Evolutionary conservation across 2,329 filamentous ascomycete species (phyloP), one percentile per base, ranked within the genome.

Genomic region (Lomentospora prolificans): DNA sequence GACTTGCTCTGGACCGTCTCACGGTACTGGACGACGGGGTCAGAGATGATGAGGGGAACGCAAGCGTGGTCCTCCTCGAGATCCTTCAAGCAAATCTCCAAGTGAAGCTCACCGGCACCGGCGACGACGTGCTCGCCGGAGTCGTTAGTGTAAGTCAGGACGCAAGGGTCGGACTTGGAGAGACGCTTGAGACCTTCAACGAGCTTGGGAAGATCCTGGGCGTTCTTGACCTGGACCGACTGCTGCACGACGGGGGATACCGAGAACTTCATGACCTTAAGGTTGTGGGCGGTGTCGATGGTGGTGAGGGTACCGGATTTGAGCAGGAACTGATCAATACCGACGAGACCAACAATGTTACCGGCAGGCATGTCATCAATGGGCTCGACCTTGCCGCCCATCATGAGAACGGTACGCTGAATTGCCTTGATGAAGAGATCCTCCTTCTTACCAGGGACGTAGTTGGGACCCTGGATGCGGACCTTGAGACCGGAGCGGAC

Each of bases 181-280:
- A 99, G 87, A 87, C 94, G 92, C 89, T 99, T 99, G 64, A 99
- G 91, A 90, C 94, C 94, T 82, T 99, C 94, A 68, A 99, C 94
- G 60, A 99, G 86, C 87, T 99, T 99, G 76, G 94, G 94, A 63
- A 99, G 86, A 83, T 99, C 94, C 80, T 95, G 90, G 70, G 94
- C 94, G 80, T 99, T 99, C 90, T 97, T 97, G 82, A 96, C 92
- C 79, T 96, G 90, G 70, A 99, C 94, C 75, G 94, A 96, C 66
- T 92, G 92, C 79, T 88, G 92, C 64, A 99, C 94, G 78, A 99
- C 94, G 68, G 94, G 94, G 59, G 94, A 97, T 74, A 99, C 94
- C 71, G 94, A 99, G 88, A 99, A 99, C 84, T 96, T 97, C 94
- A 99, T 99, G 79, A 99, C 94, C 87, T 97, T 97, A 70, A 99